phyloP scores from a whole-genome alignment of 345 rosid genomes.

The Trapa incisa region DNA sequence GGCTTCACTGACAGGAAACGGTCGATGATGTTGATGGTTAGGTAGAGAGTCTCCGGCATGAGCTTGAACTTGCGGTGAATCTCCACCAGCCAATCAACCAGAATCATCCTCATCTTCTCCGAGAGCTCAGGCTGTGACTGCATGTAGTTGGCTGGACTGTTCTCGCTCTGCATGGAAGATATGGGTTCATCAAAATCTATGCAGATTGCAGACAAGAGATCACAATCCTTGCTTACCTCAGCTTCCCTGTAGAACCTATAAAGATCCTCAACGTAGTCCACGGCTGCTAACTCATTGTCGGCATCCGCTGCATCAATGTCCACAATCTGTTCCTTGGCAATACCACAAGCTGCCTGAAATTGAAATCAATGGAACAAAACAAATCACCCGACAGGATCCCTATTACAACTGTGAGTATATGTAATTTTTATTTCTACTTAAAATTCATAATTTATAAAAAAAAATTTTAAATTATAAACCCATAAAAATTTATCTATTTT shows the following conservation, averaged over 20 bases:
- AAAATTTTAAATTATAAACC: too few relatives aligned
- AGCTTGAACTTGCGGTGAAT: slow-evolving; percentile 83
- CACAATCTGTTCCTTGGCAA: slow-evolving; percentile 29
- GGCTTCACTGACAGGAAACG: slow-evolving; percentile 58
- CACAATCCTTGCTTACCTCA: slow-evolving; percentile 34
- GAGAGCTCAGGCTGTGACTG: slow-evolving; percentile 59
- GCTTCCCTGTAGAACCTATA: slow-evolving; percentile 72
- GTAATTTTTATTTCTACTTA: too few relatives aligned
- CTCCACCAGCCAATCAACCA: slow-evolving; percentile 82
- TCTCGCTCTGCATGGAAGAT: slow-evolving; percentile 42
- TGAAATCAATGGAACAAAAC: background rate
- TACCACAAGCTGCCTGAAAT: slow-evolving; percentile 52
- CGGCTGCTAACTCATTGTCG: slow-evolving; percentile 57
- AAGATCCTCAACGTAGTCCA: slow-evolving; percentile 84
- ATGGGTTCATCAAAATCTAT: too few relatives aligned
- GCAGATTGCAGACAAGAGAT: background rate
- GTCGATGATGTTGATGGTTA: slow-evolving; percentile 70
- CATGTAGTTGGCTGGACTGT: slow-evolving; percentile 56
- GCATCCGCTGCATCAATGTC: slow-evolving; percentile 74
- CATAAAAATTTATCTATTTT: too few relatives aligned
- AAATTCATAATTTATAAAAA: too few relatives aligned
- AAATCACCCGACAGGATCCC: background rate
- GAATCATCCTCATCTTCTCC: slow-evolving; percentile 77
- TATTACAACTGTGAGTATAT: too few relatives aligned
- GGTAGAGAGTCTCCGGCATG: slow-evolving; percentile 74